Percentiles rank a stretch among this genome's conserved stretches.
Conservation (phyloP, 257 asterid genomes). For the Paulownia fortunei region DNA sequence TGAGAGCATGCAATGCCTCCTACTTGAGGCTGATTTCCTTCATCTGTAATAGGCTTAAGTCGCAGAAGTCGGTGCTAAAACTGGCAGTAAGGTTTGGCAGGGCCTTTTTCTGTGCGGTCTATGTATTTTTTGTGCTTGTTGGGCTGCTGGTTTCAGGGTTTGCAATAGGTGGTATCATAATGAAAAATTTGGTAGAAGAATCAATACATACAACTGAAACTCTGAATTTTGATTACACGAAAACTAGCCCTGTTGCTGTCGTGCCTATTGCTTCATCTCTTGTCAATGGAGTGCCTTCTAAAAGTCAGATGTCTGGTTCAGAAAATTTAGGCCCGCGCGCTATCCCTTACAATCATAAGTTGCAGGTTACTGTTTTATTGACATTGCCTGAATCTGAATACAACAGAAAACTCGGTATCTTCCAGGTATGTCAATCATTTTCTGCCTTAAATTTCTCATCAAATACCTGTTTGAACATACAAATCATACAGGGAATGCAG, state of each 20-base stretch:
- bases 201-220: constrained; percentile 49
- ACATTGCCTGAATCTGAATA: constrained; percentile 72
- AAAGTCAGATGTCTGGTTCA: not conserved
- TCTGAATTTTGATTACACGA: constrained; percentile 67
- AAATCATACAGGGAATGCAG: not conserved
- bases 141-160: constrained; percentile 51
- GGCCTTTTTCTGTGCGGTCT: constrained; percentile 49
- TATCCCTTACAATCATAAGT: constrained; percentile 49
- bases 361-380: constrained; percentile 53
- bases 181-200: constrained; percentile 52
- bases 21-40: constrained; percentile 35
- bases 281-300: constrained; percentile 20
- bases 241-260: constrained; percentile 55
- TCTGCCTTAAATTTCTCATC: too few relatives aligned
- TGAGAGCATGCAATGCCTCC: constrained; percentile 29
- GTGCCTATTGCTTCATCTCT: constrained; percentile 47
- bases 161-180: constrained; percentile 37
- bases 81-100: constrained; percentile 43
- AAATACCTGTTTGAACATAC: not conserved
- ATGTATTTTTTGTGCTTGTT: constrained; percentile 52
- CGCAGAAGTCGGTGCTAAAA: constrained; percentile 38
- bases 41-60: constrained; percentile 32
- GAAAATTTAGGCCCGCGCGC: constrained; percentile 24
- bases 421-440: constrained; percentile 52
- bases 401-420: constrained; percentile 63